These are phyloP conservation scores for Phoma sp. DNA, from an alignment of 2,329 filamentous ascomycete species.

Conservation along the genomic window DNA sequence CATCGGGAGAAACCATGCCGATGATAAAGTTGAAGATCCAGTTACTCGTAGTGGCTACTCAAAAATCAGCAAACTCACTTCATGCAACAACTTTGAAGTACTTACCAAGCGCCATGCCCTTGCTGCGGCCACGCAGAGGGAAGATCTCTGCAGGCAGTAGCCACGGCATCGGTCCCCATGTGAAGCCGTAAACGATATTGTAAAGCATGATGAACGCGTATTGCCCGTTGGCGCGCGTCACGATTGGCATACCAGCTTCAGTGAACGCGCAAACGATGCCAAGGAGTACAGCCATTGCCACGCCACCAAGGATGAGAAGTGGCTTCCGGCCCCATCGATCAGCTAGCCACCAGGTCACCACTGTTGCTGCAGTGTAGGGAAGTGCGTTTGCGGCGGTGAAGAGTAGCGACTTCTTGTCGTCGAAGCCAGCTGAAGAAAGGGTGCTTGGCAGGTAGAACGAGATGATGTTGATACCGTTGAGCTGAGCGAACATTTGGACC, in stretches of 20 bases:
- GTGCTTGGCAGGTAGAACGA: conserved; percentile 53
- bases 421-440: conserved; percentile 47
- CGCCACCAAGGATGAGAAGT: conserved; percentile 42
- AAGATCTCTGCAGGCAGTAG: conserved; percentile 47
- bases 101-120: conserved; percentile 48
- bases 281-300: conserved; percentile 47
- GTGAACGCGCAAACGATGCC: conserved; percentile 51
- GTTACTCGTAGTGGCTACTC: conserved; percentile 45
- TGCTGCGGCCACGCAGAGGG: conserved; percentile 49
- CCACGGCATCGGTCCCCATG: conserved; percentile 53
- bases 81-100: too few relatives aligned
- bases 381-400: conserved; percentile 52
- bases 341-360: conserved; percentile 51
- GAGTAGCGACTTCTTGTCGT: conserved; percentile 49
- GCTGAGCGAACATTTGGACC: conserved; percentile 52
- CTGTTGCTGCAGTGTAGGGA: conserved; percentile 51
- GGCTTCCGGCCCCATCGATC: conserved; percentile 53
- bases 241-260: conserved; percentile 39
- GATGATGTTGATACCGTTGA: conserved; percentile 55
- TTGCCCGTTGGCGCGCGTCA: conserved; percentile 46
- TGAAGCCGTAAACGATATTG: conserved; percentile 50
- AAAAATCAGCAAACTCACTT: too few relatives aligned
- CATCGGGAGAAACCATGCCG: conserved; percentile 53
- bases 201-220: conserved; percentile 53
- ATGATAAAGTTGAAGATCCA: conserved; percentile 52